phyloP scores from a whole-genome alignment of 106 monocot species.

The Dendrobium huoshanense region DNA sequence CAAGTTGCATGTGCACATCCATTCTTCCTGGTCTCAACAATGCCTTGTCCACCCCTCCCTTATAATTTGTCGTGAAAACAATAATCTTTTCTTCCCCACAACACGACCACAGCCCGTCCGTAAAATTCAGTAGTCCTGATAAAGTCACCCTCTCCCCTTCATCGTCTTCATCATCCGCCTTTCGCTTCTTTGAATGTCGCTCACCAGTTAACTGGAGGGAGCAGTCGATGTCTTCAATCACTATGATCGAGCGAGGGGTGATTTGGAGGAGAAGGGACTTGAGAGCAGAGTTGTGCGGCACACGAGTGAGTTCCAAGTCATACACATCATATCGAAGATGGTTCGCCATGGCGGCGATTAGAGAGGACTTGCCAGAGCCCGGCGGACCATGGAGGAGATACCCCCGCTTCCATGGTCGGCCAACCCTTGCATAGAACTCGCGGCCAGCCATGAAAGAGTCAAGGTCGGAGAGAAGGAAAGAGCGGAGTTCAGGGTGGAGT shows the following conservation, averaged over 20 bases:
- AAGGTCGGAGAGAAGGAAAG: slow-evolving; percentile 51
- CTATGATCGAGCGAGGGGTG: slow-evolving; percentile 77
- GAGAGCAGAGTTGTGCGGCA: slow-evolving; percentile 51
- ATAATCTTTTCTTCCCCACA: slow-evolving; percentile 85
- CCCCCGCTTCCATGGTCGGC: slow-evolving; percentile 82
- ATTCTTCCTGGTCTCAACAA: slow-evolving; percentile 53
- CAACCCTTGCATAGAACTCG: slow-evolving; percentile 62
- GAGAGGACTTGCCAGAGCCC: slow-evolving; percentile 78
- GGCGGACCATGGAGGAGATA: slow-evolving; percentile 83
- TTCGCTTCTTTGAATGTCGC: slow-evolving; percentile 8
- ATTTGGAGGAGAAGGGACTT: slow-evolving; percentile 69
- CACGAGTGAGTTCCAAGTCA: slow-evolving; percentile 48
- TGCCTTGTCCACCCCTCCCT: slow-evolving; percentile 52
- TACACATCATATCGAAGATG: slow-evolving; percentile 72
- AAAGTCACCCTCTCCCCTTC: slow-evolving; percentile 47
- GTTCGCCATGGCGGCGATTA: slow-evolving; percentile 87
- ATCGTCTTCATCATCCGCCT: slow-evolving; percentile 7
- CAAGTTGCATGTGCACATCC: slow-evolving; percentile 68
- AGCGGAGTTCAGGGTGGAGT: slow-evolving; percentile 46
- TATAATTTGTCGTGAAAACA: slow-evolving; percentile 83
- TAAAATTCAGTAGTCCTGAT: slow-evolving; percentile 81
- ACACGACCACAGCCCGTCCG: slow-evolving; percentile 90
- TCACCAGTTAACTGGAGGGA: slow-evolving; percentile 65
- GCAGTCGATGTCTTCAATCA: slow-evolving; percentile 94
- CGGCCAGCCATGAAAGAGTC: slow-evolving; percentile 39